Conservation (phyloP, 345 rosid genomes). For the Durio zibethinus region DNA sequence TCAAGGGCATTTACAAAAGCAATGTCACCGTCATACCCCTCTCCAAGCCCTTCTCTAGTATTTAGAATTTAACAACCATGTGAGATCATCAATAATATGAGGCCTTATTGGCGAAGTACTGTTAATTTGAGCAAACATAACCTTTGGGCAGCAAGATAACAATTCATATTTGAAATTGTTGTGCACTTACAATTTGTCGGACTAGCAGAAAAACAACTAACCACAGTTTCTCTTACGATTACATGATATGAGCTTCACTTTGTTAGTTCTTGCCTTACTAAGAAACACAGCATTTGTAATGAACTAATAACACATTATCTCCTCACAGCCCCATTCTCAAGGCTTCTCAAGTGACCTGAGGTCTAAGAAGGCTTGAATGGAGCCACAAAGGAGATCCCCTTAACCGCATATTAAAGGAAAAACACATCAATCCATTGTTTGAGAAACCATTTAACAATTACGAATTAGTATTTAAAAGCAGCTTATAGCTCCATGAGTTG, state of each 20-base stretch:
- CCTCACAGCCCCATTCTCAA: neutral
- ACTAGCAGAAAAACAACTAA: neutral
- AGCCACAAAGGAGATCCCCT: neutral
- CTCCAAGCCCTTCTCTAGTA: constrained; percentile 69
- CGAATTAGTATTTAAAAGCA: neutral
- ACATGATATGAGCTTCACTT: neutral
- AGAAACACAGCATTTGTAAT: neutral
- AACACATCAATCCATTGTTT: neutral
- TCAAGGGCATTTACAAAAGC: constrained; percentile 71
- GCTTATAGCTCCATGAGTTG: neutral
- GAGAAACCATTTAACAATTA: neutral
- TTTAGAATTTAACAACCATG: neutral
- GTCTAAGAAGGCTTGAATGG: neutral
- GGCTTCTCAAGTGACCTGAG: neutral
- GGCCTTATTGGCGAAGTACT: neutral
- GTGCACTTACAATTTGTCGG: neutral
- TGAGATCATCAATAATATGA: constrained; percentile 3
- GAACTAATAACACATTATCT: neutral
- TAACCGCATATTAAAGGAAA: neutral
- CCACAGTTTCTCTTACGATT: neutral
- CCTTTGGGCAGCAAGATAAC: neutral
- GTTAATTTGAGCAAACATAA: neutral
- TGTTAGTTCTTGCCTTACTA: neutral
- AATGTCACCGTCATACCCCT: constrained; percentile 57
- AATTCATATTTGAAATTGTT: neutral